Percentiles rank a stretch among this genome's conserved stretches.
Conservation (phyloP, 2,329 filamentous ascomycete species). For the Capronia coronata region DNA sequence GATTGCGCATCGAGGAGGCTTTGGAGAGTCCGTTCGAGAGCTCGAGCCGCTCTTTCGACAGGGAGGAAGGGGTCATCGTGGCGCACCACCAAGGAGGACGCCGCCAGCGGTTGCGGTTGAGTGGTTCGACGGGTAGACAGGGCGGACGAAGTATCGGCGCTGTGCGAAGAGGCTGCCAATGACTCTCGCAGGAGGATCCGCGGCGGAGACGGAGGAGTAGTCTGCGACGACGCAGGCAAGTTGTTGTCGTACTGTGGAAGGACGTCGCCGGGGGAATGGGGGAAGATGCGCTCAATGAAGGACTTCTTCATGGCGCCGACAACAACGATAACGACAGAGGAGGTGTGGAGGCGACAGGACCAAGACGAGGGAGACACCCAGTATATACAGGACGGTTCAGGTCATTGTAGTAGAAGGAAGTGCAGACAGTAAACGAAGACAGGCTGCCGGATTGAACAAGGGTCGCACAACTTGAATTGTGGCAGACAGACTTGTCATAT, state of each 20-base stretch:
- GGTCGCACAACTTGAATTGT: background rate
- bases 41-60: conserved; percentile 47
- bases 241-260: conserved; percentile 21
- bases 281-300: conserved; percentile 28
- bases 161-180: conserved; percentile 1
- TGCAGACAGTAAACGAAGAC: background rate
- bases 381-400: background rate
- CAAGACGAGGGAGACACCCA: background rate
- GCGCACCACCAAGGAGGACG: conserved; percentile 23
- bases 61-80: conserved; percentile 41
- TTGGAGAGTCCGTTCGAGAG: conserved; percentile 54
- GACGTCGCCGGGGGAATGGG: conserved; percentile 12
- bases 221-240: background rate
- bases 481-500: too few species aligned
- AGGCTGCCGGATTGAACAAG: background rate
- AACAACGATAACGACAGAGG: too few species aligned
- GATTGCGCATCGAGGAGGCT: conserved; percentile 55
- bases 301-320: conserved; percentile 25
- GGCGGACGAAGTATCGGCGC: conserved; percentile 1
- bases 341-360: background rate
- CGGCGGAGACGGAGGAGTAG: conserved; percentile 9
- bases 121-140: conserved; percentile 1
- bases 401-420: background rate
- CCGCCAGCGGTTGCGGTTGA: conserved; percentile 13
- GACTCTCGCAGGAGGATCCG: conserved; percentile 19